Base-by-base conservation (phyloP, 2,329 filamentous ascomycete genomes). In the Aspergillus sp. region DNA sequence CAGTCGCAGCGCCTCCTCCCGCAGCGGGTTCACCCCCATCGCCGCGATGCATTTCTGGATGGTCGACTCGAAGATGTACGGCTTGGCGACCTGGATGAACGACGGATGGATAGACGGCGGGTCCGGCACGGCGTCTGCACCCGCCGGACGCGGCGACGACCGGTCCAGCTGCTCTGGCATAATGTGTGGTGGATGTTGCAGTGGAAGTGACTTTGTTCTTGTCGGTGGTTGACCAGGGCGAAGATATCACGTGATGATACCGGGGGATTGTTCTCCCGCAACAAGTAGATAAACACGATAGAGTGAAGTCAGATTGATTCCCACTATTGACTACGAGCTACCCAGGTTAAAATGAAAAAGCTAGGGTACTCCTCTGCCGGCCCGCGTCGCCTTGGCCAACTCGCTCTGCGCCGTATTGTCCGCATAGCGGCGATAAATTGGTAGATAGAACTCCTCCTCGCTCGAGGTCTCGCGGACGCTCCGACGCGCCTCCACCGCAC, bases 61-160 rank as follows among this genome's bases (percentile, higher is more conserved):
- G 62, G 85, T 85, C 63, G 90, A 86, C 68, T 97, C 90, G 59
- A 90, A 88, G 57, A 91, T 83, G 74, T 93, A 97, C 52, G 90
- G 89, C 61, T 83, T 81, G 51, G 84, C 82, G 51, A 86, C 78
- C 64, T 84, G 81, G 56, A 87, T 85, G 63, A 81, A 84, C 17
- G 82, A 85, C 1, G 83, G 83, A 64, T 86, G 82, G 19, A 83
- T 84, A 13, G 79, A 77, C 45, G 68, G 64, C n/a, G 62, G 63
- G 29, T 65, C 60, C 4, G 61, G 60, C 2, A 53, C 40, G 1
- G 50, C 45, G 21, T 62, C 63, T 31, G 60, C 38, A 23, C 43
- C 47, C 13, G 49, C 47, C 19, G 45, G 49, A 23, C 42, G 56
- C 25, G 43, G 53, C 25, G 55, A 46, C 34, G 40, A 21, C 4